These are phyloP conservation scores for Penicillium carneum DNA, from an alignment of 2,329 filamentous ascomycete species.

Conservation along the genomic window DNA sequence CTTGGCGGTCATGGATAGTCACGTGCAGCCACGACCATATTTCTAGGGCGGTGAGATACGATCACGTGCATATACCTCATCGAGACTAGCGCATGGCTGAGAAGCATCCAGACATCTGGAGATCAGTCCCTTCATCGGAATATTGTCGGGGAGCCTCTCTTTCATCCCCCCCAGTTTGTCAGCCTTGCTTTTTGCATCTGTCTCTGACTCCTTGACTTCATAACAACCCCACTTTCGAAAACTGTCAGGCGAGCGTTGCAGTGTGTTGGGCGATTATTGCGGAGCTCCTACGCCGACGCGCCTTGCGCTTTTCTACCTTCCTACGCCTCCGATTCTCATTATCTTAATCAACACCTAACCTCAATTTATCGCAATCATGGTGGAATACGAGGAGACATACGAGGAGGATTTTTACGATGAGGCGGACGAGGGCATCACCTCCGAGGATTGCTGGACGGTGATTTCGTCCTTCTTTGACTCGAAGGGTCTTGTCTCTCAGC, in stretches of 20 bases:
- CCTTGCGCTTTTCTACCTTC: slow-evolving; percentile 28
- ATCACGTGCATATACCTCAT: slow-evolving; percentile 36
- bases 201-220: slow-evolving; percentile 23
- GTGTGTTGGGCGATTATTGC: slow-evolving; percentile 36
- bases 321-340: slow-evolving; percentile 8
- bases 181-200: slow-evolving; percentile 27
- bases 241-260: slow-evolving; percentile 32
- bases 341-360: slow-evolving; percentile 20
- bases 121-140: slow-evolving; percentile 40
- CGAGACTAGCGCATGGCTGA: slow-evolving; percentile 34
- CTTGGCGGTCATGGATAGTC: background rate
- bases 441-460: slow-evolving; percentile 97
- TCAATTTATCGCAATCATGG: slow-evolving; percentile 52
- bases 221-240: slow-evolving; percentile 23
- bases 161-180: slow-evolving; percentile 40
- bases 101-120: slow-evolving; percentile 42
- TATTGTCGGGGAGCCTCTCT: slow-evolving; percentile 34
- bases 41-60: background rate
- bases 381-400: slow-evolving; percentile 69
- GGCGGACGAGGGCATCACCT: slow-evolving; percentile 78
- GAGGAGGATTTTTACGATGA: slow-evolving; percentile 73
- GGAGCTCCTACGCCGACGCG: slow-evolving; percentile 33
- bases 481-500: slow-evolving; percentile 95
- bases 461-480: slow-evolving; percentile 96
- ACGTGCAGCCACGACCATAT: background rate